phyloP scores from a whole-genome alignment of 2,329 filamentous ascomycete genomes.

The Paecilomyces sp. region DNA sequence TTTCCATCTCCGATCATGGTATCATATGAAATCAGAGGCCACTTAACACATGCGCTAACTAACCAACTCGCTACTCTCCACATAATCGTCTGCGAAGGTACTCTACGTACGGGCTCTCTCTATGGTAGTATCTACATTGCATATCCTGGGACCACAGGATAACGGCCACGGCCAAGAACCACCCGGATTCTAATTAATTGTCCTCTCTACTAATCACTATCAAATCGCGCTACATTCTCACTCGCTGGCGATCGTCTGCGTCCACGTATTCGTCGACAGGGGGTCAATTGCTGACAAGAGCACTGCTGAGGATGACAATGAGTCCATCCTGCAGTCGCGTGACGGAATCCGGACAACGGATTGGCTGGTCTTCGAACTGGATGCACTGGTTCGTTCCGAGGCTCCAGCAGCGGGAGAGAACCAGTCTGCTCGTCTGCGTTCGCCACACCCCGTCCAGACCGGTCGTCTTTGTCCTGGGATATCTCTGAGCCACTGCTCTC shows the following conservation, averaged over 20 bases:
- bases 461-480: background rate
- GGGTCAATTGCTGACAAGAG: background rate
- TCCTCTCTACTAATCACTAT: no score
- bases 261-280: background rate
- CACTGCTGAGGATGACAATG: background rate
- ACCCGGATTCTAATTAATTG: no score
- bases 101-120: no score
- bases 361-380: background rate
- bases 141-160: no score
- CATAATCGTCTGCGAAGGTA: no score
- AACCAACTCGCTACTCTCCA: no score
- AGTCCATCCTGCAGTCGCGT: background rate
- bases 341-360: background rate
- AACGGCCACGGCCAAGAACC: no score
- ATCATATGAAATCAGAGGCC: no score
- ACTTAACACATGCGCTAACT: no score
- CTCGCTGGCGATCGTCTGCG: background rate
- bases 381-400: background rate
- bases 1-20: no score
- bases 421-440: background rate
- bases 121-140: no score
- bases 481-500: background rate
- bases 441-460: background rate
- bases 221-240: background rate
- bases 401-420: background rate